Conservation (phyloP, 169 alveolate species). For the Plasmodium vinckei region DNA sequence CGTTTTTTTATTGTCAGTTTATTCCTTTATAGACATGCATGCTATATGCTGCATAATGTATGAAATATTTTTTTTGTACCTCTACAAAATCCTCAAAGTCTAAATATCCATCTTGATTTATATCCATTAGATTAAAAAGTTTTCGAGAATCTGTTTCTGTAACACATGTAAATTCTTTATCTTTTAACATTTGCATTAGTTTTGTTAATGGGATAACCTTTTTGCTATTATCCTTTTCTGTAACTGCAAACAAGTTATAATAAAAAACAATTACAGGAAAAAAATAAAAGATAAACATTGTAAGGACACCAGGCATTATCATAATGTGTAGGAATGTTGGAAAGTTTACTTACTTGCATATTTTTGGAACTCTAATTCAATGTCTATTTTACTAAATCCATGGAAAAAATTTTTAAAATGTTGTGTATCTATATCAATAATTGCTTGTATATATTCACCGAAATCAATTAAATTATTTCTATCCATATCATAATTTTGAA, state of each 20-base stretch:
- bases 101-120: constrained; percentile 62
- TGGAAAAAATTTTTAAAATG: constrained; percentile 77
- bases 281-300: not conserved
- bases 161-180: constrained; percentile 75
- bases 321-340: not conserved
- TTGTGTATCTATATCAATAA: constrained; percentile 79
- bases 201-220: constrained; percentile 68
- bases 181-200: constrained; percentile 72
- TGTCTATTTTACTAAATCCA: constrained; percentile 79
- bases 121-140: constrained; percentile 55
- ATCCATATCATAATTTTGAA: constrained; percentile 79
- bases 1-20: too few relatives aligned
- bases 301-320: not conserved
- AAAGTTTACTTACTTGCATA: constrained; percentile 72
- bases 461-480: constrained; percentile 81
- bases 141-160: constrained; percentile 65
- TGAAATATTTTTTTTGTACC: not conserved
- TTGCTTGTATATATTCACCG: constrained; percentile 82
- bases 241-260: constrained; percentile 13
- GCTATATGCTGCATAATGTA: not conserved
- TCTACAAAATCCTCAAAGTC: constrained; percentile 71
- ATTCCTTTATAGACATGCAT: not conserved
- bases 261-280: not conserved
- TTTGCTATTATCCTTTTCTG: constrained; percentile 73
- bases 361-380: constrained; percentile 81